phyloP scores from a whole-genome alignment of 306 rosid genomes.

The apple (Malus domestica) region DNA sequence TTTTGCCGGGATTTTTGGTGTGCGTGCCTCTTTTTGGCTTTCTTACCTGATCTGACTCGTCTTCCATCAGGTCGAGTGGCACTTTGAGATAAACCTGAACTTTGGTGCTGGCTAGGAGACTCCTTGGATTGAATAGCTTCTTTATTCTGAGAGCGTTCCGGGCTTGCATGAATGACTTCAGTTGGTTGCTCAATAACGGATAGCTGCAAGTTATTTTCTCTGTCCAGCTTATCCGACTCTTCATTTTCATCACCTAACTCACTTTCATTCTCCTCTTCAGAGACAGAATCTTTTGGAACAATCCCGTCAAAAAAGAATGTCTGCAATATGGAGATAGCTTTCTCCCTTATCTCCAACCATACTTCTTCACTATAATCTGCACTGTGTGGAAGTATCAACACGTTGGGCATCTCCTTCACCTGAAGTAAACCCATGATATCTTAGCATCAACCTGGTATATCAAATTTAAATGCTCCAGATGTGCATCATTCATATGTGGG shows the following conservation, averaged over 20 bases:
- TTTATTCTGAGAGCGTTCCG: constrained; percentile 64
- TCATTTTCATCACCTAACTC: constrained; percentile 62
- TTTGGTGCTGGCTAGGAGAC: constrained; percentile 53
- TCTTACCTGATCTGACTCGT: constrained; percentile 86
- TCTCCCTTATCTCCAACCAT: constrained; percentile 99
- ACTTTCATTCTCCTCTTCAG: constrained; percentile 66
- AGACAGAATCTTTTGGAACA: constrained; percentile 65
- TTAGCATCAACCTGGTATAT: background rate
- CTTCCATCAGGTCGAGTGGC: constrained; percentile 67
- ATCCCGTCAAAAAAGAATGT: constrained; percentile 74
- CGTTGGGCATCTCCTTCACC: constrained; percentile 99
- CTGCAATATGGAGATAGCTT: constrained; percentile 80
- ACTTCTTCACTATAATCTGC: constrained; percentile 99
- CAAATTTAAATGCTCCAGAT: background rate
- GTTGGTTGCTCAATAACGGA: constrained; percentile 49
- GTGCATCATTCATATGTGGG: background rate
- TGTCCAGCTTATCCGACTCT: constrained; percentile 48
- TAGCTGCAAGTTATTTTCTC: constrained; percentile 46
- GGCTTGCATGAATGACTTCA: constrained; percentile 42
- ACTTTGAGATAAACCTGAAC: constrained; percentile 64
- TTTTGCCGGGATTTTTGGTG: constrained; percentile 72
- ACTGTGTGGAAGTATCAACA: constrained; percentile 96
- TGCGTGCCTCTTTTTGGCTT: constrained; percentile 84
- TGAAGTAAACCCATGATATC: constrained; percentile 35
- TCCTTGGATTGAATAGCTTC: constrained; percentile 42